Base-by-base conservation (phyloP, 495 filamentous ascomycete species). In the Clohesyomyces aquaticus region DNA sequence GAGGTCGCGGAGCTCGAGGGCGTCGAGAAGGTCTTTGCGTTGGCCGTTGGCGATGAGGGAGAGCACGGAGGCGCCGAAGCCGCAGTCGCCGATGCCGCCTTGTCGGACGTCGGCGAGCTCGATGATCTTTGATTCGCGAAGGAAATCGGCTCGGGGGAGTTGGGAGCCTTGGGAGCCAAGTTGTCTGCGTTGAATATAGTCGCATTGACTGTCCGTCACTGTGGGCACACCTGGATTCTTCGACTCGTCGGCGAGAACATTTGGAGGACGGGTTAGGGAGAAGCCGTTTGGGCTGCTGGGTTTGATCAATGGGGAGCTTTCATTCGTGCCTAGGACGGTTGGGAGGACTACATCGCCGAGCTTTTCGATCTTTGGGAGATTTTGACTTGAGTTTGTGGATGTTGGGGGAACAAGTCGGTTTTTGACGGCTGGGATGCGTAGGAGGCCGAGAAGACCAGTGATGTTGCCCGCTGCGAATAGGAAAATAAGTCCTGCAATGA, bases 31-130 rank as follows among this genome's bases (percentile, higher is more conserved):
- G 43, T 18, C 43, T 6, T 46, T 21, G n/a, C 22, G 43, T 18
- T 46, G 43, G 3, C 43, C 43, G n/a, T 46, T 46, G 6, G 43
- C 43, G 22, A 46, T 46, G 14, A 46, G 43, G 16, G 43, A 46
- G 14, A 46, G n/a, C 6, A 46, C 16, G 3, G 43, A 16, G 4
- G 43, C 43, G n/a, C 43, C 43, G 14, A 46, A 46, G 16, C 43
- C 43, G 43, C 43, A 46, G 43, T 46, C 43, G 6, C 43, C 43
- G n/a, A 46, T 46, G n/a, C 16, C 43, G 14, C 43, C 43, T 16
- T 46, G 43, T 6, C 43, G 43, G 14, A 46, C 43, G 43, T 46
- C 43, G n/a, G n/a, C 43, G 43, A 46, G n/a, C 22, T 16, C 22
- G 6, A 46, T 6, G n/a, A 18, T 18, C n/a, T 46, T 46, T 16